Evolutionary conservation across 805 yeast species (phyloP).

Genomic region (Komagataella pseudopastoris): DNA sequence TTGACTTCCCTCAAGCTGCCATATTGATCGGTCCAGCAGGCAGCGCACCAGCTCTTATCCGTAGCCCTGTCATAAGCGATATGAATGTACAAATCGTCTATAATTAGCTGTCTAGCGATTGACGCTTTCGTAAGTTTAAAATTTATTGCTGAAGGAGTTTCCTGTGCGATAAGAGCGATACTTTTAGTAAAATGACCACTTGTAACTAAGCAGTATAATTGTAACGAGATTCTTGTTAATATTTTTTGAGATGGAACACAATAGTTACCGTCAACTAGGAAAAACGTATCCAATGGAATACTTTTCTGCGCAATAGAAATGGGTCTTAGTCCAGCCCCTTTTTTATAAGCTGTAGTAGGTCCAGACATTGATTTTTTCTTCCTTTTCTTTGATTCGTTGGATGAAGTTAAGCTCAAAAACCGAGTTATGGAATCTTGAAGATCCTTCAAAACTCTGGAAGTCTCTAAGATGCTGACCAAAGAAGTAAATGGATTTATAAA

Average conservation of each 20-base stretch:
- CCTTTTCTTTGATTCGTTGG: slow-evolving; percentile 8
- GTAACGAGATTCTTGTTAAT: slow-evolving; percentile 31
- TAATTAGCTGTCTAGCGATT: slow-evolving; percentile 22
- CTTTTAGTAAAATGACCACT: background rate
- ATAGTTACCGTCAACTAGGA: slow-evolving; percentile 18
- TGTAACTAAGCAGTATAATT: slow-evolving; percentile 34
- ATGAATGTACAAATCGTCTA: slow-evolving; percentile 72
- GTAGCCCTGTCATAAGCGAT: slow-evolving; percentile 73
- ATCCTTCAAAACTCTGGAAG: slow-evolving; percentile 30
- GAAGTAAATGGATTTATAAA: slow-evolving; percentile 31
- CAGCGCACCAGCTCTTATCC: slow-evolving; percentile 75
- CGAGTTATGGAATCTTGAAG: slow-evolving; percentile 24
- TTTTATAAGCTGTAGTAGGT: background rate
- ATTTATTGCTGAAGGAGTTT: slow-evolving; percentile 26
- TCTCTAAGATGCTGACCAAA: slow-evolving; percentile 30
- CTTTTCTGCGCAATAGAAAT: slow-evolving; percentile 19
- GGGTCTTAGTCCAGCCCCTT: slow-evolving; percentile 1
- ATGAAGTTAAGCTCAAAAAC: slow-evolving; percentile 3
- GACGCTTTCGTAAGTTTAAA: slow-evolving; percentile 27
- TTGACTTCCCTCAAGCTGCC: slow-evolving; percentile 51
- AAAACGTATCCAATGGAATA: slow-evolving; percentile 25
- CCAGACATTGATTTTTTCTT: slow-evolving; percentile 8
- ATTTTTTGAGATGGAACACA: slow-evolving; percentile 19
- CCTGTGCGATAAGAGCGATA: slow-evolving; percentile 16
- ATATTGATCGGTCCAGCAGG: slow-evolving; percentile 81